Evolutionary conservation across 768 basidiomycete genomes (phyloP), one percentile per base, ranked within the genome.

Genomic region (Lactarius vividus): DNA sequence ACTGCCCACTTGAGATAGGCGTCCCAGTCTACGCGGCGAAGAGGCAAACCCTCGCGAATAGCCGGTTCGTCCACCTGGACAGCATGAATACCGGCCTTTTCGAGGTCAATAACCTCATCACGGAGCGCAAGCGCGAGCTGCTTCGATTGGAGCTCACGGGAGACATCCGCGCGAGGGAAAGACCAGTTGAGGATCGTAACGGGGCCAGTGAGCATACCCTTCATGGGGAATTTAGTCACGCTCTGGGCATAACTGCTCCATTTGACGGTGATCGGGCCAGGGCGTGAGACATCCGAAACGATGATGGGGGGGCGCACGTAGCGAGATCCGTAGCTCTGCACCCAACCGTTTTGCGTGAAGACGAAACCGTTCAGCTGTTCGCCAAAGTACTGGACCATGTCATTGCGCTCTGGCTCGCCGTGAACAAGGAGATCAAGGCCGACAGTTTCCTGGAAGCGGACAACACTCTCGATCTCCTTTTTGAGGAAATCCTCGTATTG

Each of bases 371-470:
- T 81, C 69, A 99, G 83, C 75, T 88, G 91, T 79, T 99, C 97
- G 71, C 97, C 97, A 72, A 98, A 99, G 87, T 99, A 99, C 81
- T 98, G 96, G 69, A 97, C 96, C 96, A 98, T 98, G 85, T 98
- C 96, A 77, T 98, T 98, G 74, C 96, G 88, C 83, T 99, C 96
- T 61, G 96, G 92, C 79, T 99, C 97, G 74, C 97, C 97, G 79
- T 99, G 97, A 68, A 99, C 97, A 72, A 98, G 85, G 65, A 99
- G 85, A 79, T 99, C 97, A 72, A 99, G 88, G 71, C 92, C 96
- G 71, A 95, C 85, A 78, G 86, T 88, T 84, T 98, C 96, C 79
- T 99, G 97, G 93, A 98, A 96, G 70, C 87, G 84, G 72, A 98
- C 96, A 68, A 94, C 95, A 62, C 77, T 78, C 81, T 96, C 86